Percentiles rank a stretch among this genome's conserved stretches.
These are phyloP conservation scores for Blastobotrys elegans DNA, from an alignment of 1,139 yeast genomes.

Conservation along the genomic window DNA sequence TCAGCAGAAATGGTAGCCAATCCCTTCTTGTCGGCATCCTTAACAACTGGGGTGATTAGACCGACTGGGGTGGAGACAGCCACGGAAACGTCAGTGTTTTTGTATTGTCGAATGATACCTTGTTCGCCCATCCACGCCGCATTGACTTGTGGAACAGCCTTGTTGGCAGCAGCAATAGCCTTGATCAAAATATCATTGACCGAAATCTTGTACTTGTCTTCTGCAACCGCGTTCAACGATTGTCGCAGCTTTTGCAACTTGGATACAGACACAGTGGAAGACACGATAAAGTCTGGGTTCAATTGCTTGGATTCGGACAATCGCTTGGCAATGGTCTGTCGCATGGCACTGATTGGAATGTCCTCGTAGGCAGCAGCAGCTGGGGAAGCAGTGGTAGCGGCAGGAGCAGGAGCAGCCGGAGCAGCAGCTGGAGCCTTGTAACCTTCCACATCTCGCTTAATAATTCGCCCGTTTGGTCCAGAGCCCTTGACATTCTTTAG, in stretches of 20 bases:
- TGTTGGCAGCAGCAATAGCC: constrained; percentile 87
- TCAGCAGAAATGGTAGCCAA: constrained; percentile 72
- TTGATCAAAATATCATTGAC: constrained; percentile 92
- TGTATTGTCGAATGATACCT: constrained; percentile 88
- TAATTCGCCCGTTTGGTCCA: constrained; percentile 93
- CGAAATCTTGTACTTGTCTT: constrained; percentile 85
- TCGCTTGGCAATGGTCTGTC: constrained; percentile 90
- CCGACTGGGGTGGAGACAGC: constrained; percentile 99
- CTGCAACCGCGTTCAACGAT: constrained; percentile 77
- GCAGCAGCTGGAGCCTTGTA: constrained; percentile 44
- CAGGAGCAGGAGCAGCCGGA: constrained; percentile 42
- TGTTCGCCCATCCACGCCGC: constrained; percentile 88
- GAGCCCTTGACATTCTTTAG: constrained; percentile 82
- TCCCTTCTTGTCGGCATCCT: constrained; percentile 83
- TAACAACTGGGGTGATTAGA: constrained; percentile 90
- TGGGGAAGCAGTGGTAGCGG: constrained; percentile 48
- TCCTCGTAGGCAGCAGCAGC: constrained; percentile 65
- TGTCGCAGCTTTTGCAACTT: constrained; percentile 90
- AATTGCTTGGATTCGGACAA: constrained; percentile 78
- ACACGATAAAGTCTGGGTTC: constrained; percentile 89
- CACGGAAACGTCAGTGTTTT: constrained; percentile 90
- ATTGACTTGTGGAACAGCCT: constrained; percentile 90
- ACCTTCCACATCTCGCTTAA: constrained; percentile 83
- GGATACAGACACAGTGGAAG: constrained; percentile 78
- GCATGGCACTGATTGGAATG: constrained; percentile 83